These are phyloP conservation scores for Microcera coccophila DNA, from an alignment of 2,329 filamentous ascomycete genomes.

Conservation along the genomic window DNA sequence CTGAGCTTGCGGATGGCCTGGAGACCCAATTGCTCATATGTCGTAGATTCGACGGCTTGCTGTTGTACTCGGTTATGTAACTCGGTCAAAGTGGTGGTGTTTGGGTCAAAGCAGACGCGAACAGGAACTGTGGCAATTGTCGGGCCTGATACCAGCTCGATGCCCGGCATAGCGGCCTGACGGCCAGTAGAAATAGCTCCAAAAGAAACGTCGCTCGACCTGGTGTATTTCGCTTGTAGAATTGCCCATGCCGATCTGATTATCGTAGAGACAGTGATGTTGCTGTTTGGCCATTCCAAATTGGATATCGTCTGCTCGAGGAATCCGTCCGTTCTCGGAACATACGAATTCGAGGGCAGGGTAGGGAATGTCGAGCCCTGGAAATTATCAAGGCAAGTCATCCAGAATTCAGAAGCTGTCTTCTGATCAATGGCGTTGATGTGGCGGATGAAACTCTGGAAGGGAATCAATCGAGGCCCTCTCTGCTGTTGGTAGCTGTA, in stretches of 20 bases:
- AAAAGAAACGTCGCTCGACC: too few relatives aligned
- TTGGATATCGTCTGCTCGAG: background rate
- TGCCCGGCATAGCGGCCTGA: too few relatives aligned
- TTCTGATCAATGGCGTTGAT: background rate
- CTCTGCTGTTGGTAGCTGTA: background rate
- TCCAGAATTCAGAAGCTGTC: background rate
- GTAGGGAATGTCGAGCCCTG: background rate
- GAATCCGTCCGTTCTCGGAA: background rate
- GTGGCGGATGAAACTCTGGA: background rate
- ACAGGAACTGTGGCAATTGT: too few relatives aligned
- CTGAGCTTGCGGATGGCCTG: too few relatives aligned
- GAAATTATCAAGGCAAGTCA: background rate
- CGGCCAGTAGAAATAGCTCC: too few relatives aligned
- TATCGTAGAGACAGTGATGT: background rate
- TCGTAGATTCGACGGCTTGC: too few relatives aligned
- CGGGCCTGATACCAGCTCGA: too few relatives aligned
- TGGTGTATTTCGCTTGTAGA: too few relatives aligned
- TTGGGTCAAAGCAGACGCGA: too few relatives aligned
- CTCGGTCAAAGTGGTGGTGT: background rate
- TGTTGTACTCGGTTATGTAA: background rate
- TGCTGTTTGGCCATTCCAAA: background rate
- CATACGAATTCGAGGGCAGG: background rate
- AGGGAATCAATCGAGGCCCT: background rate
- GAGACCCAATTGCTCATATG: too few relatives aligned
- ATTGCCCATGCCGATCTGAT: too few relatives aligned